Base-by-base conservation (phyloP, 2,329 filamentous ascomycete species). In the Tolypocladium album region DNA sequence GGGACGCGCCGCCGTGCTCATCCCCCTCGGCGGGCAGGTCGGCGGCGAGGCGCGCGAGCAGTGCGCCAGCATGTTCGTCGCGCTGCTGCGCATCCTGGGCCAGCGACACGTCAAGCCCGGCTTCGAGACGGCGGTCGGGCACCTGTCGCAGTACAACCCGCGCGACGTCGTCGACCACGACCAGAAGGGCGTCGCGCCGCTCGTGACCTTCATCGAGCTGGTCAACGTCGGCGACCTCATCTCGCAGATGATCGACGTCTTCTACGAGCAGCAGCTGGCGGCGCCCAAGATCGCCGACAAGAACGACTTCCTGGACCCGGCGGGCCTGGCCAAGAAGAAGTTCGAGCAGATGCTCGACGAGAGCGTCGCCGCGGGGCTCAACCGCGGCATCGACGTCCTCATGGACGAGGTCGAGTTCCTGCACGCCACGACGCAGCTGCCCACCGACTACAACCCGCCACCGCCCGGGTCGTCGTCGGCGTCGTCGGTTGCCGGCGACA, bases 291-390 rank as follows among this genome's bases (percentile, higher is more conserved):
- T 99, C 58, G 89, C 89, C 1, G 93, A 97, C 70, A 87, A 89
- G 52, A 95, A 96, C 70, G 94, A 99, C 75, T 99, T 99, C 69
- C 80, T 99, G 56, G 91, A 96, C 69, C 89, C 92, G 24, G 90
- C 92, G 0, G 89, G 89, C 39, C 88, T 97, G 67, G 92, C 94
- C 64, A 99, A 99, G 83, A 97, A 97, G 78, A 92, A 90, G 65
- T 99, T 97, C 68, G 94, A 99, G 79, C 92, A 97, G 71, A 96
- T 97, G 89, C 86, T 99, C 1, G 94, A 99, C 70, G 94, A 97
- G 75, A 90, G 90, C 62, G 94, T 99, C 9, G 94, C 94, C 4
- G 92, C 93, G 11, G 95, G 95, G 1, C 79, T 99, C 63, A 97
- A 97, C 74, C 97, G 96, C 76, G 94, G 94, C 64, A 97, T 99